Evolutionary conservation across 805 yeast genomes (phyloP), one percentile per base, ranked within the genome.

Genomic region (Nakazawaea wyomingensis): DNA sequence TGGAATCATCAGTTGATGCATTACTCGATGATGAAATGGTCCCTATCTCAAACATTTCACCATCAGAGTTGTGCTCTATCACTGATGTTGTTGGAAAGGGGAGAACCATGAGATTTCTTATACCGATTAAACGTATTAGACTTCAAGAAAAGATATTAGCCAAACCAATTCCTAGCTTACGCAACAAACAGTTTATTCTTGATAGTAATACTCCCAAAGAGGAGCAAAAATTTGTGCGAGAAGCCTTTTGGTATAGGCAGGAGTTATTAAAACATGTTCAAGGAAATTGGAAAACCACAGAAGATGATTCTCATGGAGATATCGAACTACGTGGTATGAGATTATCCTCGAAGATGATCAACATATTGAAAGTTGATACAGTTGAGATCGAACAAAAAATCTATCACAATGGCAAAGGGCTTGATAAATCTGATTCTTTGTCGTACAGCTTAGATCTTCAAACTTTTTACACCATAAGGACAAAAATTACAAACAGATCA

Each of bases 191-290:
- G 61, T 85, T 78, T 55, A 70, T 86, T 16, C 71, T 78, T 27
- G 82, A 77, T 53, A 65, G 69, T 47, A 74, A 65, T 47, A 65
- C 75, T 5, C 66, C 76, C 0, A 74, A 69, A 37, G 79, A 76
- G 8, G 87, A 85, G 47, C 81, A 74, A 28, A 52, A 52, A 34
- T 73, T 68, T 41, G 74, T 78, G 62, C 69, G 78, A 44, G 81
- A 79, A 48, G 64, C 76, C 2, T 93, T 89, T 59, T 91, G 99
- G 99, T 75, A 84, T 49, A 65, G 95, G 45, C 79, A 83, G 44
- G 71, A 72, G 47, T 57, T 93, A 1, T 63, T 91, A 41, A 67
- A 72, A 36, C 65, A 66, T 13, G 52, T 93, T 4, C 58, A 62
- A 2, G 96, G 96, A 2, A 52, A 59, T 2, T 91, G 99, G 99